phyloP scores from a whole-genome alignment of 2,329 filamentous ascomycete species.

The Paracoccidioides lutzii region DNA sequence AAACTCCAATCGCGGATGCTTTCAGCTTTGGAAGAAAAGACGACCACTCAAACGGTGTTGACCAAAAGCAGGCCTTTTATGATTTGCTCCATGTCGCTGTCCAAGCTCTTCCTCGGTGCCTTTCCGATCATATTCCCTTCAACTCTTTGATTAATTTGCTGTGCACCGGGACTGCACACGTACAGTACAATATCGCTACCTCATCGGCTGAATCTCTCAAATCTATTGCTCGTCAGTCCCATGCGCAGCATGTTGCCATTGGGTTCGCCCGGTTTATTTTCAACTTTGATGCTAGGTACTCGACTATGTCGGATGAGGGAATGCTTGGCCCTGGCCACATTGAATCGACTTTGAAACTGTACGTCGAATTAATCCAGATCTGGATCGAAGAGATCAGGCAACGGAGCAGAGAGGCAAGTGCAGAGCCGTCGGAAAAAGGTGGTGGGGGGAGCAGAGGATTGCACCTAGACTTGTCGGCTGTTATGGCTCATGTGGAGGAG shows the following conservation, averaged over 20 bases:
- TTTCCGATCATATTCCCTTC: slow-evolving; percentile 82
- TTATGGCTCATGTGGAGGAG: slow-evolving; percentile 89
- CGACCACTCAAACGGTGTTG: slow-evolving; percentile 56
- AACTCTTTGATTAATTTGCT: slow-evolving; percentile 87
- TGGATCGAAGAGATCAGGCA: slow-evolving; percentile 96
- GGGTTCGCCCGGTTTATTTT: slow-evolving; percentile 97
- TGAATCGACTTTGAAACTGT: slow-evolving; percentile 81
- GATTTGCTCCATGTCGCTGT: slow-evolving; percentile 91
- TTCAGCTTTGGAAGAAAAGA: slow-evolving; percentile 84
- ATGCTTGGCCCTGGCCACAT: slow-evolving; percentile 92
- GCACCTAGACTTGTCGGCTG: slow-evolving; percentile 71
- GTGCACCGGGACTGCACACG: slow-evolving; percentile 92
- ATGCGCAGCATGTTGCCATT: slow-evolving; percentile 90
- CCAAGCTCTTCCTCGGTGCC: slow-evolving; percentile 84
- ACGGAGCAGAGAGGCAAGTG: slow-evolving; percentile 61
- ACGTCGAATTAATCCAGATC: slow-evolving; percentile 85
- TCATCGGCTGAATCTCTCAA: slow-evolving; percentile 90
- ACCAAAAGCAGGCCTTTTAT: slow-evolving; percentile 90
- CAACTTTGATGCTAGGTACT: slow-evolving; percentile 93
- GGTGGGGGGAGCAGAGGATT: slow-evolving; percentile 56
- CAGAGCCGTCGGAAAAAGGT: slow-evolving; percentile 51
- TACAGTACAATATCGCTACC: slow-evolving; percentile 79
- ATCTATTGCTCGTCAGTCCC: slow-evolving; percentile 82
- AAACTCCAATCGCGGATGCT: slow-evolving; percentile 87
- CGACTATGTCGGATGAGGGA: slow-evolving; percentile 94